Conservation (phyloP, 495 filamentous ascomycete genomes). For the Terfezia boudieri region DNA sequence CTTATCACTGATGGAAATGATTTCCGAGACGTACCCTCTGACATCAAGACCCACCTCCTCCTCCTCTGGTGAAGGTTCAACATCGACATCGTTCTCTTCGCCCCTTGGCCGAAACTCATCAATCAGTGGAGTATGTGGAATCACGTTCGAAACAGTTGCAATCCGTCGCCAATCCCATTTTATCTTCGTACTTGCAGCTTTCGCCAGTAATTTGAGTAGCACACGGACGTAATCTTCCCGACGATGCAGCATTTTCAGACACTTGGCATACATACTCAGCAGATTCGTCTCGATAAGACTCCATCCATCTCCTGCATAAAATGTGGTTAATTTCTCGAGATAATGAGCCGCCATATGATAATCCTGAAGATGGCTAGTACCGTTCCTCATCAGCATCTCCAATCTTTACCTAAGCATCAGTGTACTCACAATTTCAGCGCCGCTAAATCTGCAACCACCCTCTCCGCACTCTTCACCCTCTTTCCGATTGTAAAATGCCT, state of each 20-base stretch:
- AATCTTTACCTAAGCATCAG: not conserved
- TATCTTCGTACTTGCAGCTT: conserved; percentile 28
- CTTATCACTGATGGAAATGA: conserved; percentile 38
- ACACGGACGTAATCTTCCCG: conserved; percentile 62
- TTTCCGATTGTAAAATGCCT: conserved; percentile 49
- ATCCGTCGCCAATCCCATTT: conserved; percentile 1
- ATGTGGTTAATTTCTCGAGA: conserved; percentile 59
- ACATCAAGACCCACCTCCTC: conserved; percentile 29
- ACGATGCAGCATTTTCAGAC: conserved; percentile 51
- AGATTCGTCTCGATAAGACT: conserved; percentile 54
- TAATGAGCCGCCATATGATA: conserved; percentile 52
- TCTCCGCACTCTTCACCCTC: conserved; percentile 49
- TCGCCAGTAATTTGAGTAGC: conserved; percentile 50
- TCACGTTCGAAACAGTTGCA: not conserved
- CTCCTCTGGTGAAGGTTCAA: conserved; percentile 21
- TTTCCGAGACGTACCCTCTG: conserved; percentile 37
- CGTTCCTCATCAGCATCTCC: not conserved
- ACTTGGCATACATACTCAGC: conserved; percentile 66
- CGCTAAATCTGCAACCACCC: conserved; percentile 66
- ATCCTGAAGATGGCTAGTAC: conserved; percentile 35
- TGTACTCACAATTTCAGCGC: conserved; percentile 45
- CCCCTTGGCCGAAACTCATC: not conserved
- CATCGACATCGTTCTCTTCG: conserved; percentile 13
- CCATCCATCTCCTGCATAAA: conserved; percentile 67
- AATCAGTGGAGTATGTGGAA: not conserved